These are phyloP conservation scores for Cordyceps cicadae DNA, from an alignment of 2,329 filamentous ascomycete genomes.

Conservation along the genomic window DNA sequence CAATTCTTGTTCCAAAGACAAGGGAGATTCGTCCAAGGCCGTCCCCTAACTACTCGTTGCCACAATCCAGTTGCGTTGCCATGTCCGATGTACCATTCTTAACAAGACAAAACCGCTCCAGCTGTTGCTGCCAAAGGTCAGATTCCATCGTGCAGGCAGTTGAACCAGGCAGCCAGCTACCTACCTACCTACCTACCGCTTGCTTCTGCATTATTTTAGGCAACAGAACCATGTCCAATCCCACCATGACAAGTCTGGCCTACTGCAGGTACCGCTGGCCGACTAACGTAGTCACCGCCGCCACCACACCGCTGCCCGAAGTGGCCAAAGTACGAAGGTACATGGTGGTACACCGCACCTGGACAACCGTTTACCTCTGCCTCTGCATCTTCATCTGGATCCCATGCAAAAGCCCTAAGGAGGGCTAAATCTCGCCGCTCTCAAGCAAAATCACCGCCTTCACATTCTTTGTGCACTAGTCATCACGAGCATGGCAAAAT, in stretches of 20 bases:
- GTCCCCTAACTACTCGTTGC: no score
- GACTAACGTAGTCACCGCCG: conserved; percentile 1
- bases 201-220: conserved; percentile 2
- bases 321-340: conserved; percentile 6
- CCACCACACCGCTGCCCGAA: conserved; percentile 6
- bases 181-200: background rate
- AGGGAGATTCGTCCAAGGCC: background rate
- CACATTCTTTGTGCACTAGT: no score
- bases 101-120: no score
- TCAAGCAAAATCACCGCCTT: no score
- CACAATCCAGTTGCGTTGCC: no score
- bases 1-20: background rate
- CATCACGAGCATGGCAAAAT: no score
- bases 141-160: background rate
- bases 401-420: background rate
- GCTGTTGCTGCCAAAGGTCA: background rate
- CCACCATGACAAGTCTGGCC: background rate
- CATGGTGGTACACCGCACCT: background rate
- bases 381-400: background rate
- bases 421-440: background rate
- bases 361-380: background rate
- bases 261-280: conserved; percentile 6
- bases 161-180: background rate
- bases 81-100: background rate
- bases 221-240: background rate